Evolutionary conservation across 2,329 filamentous ascomycete species (phyloP).

Genomic region (Paecilomyces sp.): DNA sequence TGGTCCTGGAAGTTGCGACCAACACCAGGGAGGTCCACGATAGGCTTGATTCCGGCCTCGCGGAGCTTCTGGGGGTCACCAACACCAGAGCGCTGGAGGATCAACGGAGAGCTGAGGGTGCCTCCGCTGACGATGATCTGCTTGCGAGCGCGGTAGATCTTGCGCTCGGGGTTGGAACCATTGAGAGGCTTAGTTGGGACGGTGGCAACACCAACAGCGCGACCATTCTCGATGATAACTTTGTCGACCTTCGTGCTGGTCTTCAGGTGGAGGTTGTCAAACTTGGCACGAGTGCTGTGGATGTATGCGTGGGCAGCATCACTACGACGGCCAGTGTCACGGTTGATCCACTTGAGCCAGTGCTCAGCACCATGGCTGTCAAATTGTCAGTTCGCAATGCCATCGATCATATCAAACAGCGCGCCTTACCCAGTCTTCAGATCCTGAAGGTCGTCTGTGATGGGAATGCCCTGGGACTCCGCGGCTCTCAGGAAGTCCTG

Average conservation of each 20-base stretch:
- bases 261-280: slow-evolving; percentile 64
- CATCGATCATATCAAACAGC: not conserved
- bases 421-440: slow-evolving; percentile 38
- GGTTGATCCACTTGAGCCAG: slow-evolving; percentile 82
- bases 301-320: slow-evolving; percentile 74
- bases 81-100: slow-evolving; percentile 69
- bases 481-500: slow-evolving; percentile 69
- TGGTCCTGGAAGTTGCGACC: slow-evolving; percentile 73
- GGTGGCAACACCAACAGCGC: slow-evolving; percentile 64
- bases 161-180: slow-evolving; percentile 45
- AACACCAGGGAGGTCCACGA: slow-evolving; percentile 65
- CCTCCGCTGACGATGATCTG: slow-evolving; percentile 68
- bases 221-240: slow-evolving; percentile 64
- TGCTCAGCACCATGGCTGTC: slow-evolving; percentile 62
- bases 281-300: slow-evolving; percentile 64
- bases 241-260: slow-evolving; percentile 74
- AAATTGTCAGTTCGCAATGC: not conserved
- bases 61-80: slow-evolving; percentile 66
- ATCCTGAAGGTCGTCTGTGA: slow-evolving; percentile 71
- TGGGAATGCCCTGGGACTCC: slow-evolving; percentile 66
- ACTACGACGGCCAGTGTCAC: slow-evolving; percentile 56
- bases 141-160: slow-evolving; percentile 61
- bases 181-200: slow-evolving; percentile 63
- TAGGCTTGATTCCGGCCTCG: slow-evolving; percentile 59
- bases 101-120: slow-evolving; percentile 65